phyloP scores from a whole-genome alignment of 495 filamentous ascomycete genomes.

The Friedmanniomyces endolithicus region DNA sequence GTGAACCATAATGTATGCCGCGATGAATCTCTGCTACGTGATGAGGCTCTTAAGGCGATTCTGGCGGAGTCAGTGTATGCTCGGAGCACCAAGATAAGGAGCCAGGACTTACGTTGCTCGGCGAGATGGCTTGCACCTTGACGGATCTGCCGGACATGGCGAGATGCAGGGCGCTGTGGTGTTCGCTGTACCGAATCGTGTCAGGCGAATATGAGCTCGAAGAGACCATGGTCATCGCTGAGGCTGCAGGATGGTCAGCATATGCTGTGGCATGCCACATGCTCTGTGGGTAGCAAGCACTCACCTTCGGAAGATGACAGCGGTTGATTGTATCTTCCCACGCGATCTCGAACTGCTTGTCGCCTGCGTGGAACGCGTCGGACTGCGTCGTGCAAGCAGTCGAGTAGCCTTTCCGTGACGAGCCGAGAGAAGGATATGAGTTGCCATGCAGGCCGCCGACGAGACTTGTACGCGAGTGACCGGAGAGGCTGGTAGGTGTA shows the following conservation, averaged over 20 bases:
- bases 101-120: not conserved
- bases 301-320: not conserved
- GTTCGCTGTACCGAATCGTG: not conserved
- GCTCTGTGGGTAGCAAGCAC: not conserved
- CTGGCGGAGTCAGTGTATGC: too few relatives aligned
- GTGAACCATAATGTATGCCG: too few relatives aligned
- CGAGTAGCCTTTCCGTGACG: not conserved
- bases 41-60: too few relatives aligned
- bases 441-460: too few relatives aligned
- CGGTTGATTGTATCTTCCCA: too few relatives aligned
- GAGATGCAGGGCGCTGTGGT: not conserved
- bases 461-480: slow-evolving; percentile 69
- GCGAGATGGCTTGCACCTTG: not conserved
- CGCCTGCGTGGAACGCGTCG: not conserved
- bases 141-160: not conserved
- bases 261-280: too few relatives aligned
- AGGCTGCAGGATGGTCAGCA: not conserved
- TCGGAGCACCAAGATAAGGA: not conserved
- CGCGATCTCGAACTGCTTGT: too few relatives aligned
- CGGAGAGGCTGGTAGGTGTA: slow-evolving; percentile 99
- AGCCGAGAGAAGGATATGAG: too few relatives aligned
- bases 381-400: not conserved
- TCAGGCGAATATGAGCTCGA: not conserved
- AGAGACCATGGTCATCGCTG: not conserved
- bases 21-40: too few relatives aligned